Evolutionary conservation across 768 basidiomycete genomes (phyloP).

Genomic region (Panaeolus cyanescens): DNA sequence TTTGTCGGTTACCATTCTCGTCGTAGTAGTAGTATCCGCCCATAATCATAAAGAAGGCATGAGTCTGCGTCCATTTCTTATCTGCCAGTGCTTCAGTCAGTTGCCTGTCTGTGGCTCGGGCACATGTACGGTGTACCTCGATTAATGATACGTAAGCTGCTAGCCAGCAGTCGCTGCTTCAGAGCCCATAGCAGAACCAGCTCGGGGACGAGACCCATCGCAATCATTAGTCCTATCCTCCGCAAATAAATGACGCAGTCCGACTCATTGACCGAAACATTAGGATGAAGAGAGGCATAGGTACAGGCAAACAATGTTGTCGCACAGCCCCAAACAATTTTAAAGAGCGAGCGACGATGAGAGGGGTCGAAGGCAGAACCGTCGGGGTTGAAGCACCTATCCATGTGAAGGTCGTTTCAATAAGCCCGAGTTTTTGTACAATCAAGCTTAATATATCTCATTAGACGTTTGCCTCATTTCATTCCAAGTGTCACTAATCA

Average conservation of each 20-base stretch:
- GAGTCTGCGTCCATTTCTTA: slow-evolving; percentile 5
- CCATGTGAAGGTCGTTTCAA: no score
- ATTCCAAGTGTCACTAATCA: no score
- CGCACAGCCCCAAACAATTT: neutral
- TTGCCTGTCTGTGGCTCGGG: no score
- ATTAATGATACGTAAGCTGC: neutral
- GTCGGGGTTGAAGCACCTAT: no score
- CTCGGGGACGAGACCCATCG: neutral
- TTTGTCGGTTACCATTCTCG: neutral
- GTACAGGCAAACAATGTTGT: neutral
- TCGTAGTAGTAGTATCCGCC: slow-evolving; percentile 14
- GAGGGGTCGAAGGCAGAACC: no score
- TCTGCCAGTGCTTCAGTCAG: neutral
- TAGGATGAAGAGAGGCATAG: neutral
- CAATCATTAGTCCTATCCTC: neutral
- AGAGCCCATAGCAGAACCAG: neutral
- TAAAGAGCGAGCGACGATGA: neutral
- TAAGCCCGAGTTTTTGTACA: no score
- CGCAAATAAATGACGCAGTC: neutral
- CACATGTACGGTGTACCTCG: neutral
- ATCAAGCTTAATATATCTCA: no score
- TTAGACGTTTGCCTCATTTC: no score
- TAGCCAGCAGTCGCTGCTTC: neutral
- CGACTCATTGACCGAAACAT: neutral
- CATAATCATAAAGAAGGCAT: slow-evolving; percentile 20